Percentiles rank a stretch among this genome's conserved stretches.
phyloP scores from a whole-genome alignment of 1,284 basidiomycete genomes.

The Tilletiopsis washingtonensis region DNA sequence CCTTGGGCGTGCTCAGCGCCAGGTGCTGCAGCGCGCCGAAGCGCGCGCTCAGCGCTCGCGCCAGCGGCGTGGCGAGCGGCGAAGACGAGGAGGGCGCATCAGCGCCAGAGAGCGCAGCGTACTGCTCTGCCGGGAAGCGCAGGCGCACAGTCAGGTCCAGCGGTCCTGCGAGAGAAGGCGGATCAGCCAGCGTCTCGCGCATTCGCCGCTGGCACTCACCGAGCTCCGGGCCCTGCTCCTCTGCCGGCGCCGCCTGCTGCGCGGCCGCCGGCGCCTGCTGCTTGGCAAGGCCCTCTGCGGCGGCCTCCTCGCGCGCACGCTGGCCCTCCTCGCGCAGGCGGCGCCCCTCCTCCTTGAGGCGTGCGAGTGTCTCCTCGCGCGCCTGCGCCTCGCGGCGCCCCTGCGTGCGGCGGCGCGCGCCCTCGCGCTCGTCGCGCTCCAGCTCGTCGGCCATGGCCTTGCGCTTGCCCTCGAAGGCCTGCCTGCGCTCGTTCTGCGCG shows the following conservation, averaged over 20 bases:
- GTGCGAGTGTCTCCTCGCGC: slow-evolving; percentile 1
- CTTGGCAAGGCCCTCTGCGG: not conserved
- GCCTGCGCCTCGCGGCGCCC: slow-evolving; percentile 35
- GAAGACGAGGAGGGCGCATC: slow-evolving; percentile 1
- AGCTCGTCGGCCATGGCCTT: slow-evolving; percentile 74
- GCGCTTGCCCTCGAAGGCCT: slow-evolving; percentile 68
- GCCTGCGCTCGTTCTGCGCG: slow-evolving; percentile 64
- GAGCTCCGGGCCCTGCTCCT: not conserved
- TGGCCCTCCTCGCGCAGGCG: slow-evolving; percentile 3
- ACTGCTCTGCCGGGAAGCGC: slow-evolving; percentile 30
- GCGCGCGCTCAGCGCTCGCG: slow-evolving; percentile 8
- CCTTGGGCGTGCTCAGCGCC: slow-evolving; percentile 13
- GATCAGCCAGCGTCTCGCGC: not conserved
- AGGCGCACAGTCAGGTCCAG: slow-evolving; percentile 28
- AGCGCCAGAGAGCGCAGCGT: slow-evolving; percentile 10
- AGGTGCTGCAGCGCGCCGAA: slow-evolving; percentile 28
- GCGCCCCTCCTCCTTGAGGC: slow-evolving; percentile 11
- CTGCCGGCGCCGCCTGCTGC: slow-evolving; percentile 1
- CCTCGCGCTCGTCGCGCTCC: slow-evolving; percentile 67
- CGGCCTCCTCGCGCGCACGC: not conserved
- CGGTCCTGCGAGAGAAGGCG: slow-evolving; percentile 8
- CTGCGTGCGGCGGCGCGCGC: slow-evolving; percentile 55
- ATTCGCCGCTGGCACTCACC: not conserved
- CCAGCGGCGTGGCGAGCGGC: slow-evolving; percentile 19
- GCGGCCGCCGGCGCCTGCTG: too few relatives aligned